Evolutionary conservation across 1,284 basidiomycete species (phyloP), one percentile per base, ranked within the genome.

Genomic region (Boletellus deceptivus): DNA sequence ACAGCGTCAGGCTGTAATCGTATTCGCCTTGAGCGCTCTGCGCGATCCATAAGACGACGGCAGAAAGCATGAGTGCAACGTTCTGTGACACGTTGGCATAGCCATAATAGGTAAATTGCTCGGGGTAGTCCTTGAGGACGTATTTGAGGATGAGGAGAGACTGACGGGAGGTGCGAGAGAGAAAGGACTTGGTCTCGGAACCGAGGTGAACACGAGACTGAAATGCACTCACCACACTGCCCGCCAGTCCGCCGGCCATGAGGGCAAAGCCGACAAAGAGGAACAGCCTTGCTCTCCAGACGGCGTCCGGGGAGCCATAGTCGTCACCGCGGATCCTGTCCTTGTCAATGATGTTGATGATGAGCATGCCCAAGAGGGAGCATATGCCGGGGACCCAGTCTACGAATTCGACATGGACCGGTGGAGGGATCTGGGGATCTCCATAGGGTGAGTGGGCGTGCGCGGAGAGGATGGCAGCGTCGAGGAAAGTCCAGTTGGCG

Each of bases 351-450:
- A 98, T 70, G 68, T 95, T 94, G 70, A 97, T 86, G 65, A 98
- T 79, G 55, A 98, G 74, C 80, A 96, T 95, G 29, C 96, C 96
- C 13, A 98, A 72, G 14, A 96, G 83, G n/a, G 91, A 93, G 71
- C 88, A 93, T 57, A 98, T 83, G 22, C 94, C 96, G 0, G 95
- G 93, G 14, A 97, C 76, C 96, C 96, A 98, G 76, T 98, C 95
- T 52, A 91, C 84, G 68, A 96, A 95, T 17, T 80, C 75, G 68
- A 98, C 89, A 67, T 93, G 91, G 6, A 97, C 90, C 3, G 92
- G 85, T 6, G 85, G 84, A 0, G 85, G 79, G 57, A 85, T 75
- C 52, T 87, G 79, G 4, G 84, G 83, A 33, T 84, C 80, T 46
- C 82, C 82, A 57, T 82, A 79, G 7, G 88, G 85, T 2, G 88